Evolutionary conservation across 2,329 filamentous ascomycete genomes (phyloP).

Genomic region (Phialophora macrospora): DNA sequence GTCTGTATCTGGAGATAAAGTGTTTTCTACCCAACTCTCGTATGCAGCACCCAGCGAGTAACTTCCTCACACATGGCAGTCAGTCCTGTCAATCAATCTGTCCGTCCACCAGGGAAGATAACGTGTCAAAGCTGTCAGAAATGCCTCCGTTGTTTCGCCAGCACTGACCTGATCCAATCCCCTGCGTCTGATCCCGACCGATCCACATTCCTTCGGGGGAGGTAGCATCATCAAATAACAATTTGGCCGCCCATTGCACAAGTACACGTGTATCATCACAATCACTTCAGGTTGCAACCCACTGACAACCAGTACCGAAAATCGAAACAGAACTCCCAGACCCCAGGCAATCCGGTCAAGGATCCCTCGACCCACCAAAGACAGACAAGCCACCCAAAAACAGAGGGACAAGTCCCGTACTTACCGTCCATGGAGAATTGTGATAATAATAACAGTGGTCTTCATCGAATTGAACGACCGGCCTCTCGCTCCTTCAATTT

Average conservation of each 20-base stretch:
- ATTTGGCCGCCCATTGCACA: conserved; percentile 22
- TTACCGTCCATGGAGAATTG: conserved; percentile 10
- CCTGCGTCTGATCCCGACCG: conserved; percentile 4
- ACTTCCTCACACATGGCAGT: conserved; percentile 18
- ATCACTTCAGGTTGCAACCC: conserved; percentile 2
- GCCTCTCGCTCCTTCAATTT: conserved; percentile 75
- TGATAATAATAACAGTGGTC: conserved; percentile 30
- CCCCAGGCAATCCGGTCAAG: neutral
- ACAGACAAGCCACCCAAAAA: conserved; percentile 16
- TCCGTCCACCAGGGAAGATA: neutral
- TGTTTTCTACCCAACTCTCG: conserved; percentile 18
- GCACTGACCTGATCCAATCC: conserved; percentile 9
- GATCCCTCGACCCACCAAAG: conserved; percentile 1
- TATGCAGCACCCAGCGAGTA: conserved; percentile 11
- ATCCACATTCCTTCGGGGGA: conserved; percentile 6
- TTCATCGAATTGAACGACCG: conserved; percentile 62
- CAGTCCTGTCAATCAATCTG: conserved; percentile 10
- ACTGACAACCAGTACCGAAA: neutral
- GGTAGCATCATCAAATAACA: conserved; percentile 21
- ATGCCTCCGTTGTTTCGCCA: conserved; percentile 2
- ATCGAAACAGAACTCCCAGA: neutral
- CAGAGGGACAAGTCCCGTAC: conserved; percentile 3
- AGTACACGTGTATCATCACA: conserved; percentile 31
- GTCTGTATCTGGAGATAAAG: conserved; percentile 14
- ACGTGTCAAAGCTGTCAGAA: neutral